Percentiles rank a stretch among this genome's conserved stretches.
phyloP scores from a whole-genome alignment of 805 yeast genomes.

The Candida andamanensis region DNA sequence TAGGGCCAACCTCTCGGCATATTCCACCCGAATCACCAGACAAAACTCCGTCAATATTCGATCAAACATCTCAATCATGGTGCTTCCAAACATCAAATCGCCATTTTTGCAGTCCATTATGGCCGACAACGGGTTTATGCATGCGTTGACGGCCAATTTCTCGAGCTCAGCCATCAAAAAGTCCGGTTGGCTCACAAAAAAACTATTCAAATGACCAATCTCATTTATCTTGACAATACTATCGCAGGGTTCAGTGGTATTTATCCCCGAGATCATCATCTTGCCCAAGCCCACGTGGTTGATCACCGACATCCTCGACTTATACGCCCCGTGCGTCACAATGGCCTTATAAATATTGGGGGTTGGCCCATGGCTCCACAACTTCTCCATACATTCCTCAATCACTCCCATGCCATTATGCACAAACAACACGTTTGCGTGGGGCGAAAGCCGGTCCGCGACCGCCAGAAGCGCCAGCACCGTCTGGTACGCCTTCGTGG shows the following conservation, averaged over 20 bases:
- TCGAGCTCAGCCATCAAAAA: conserved; percentile 31
- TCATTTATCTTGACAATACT: conserved; percentile 2
- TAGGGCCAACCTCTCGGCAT: conserved; percentile 14
- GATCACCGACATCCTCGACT: conserved; percentile 24
- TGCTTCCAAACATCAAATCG: conserved; percentile 46
- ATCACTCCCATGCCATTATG: conserved; percentile 84
- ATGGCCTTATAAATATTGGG: conserved; percentile 73
- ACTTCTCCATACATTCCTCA: conserved; percentile 42
- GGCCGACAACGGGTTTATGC: conserved; percentile 82
- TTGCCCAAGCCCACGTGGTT: conserved; percentile 72
- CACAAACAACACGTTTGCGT: conserved; percentile 59
- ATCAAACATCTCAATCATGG: conserved; percentile 28
- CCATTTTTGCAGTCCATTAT: conserved; percentile 75
- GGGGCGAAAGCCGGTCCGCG: conserved; percentile 40
- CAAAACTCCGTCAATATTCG: conserved; percentile 44
- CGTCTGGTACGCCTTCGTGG: conserved; percentile 81
- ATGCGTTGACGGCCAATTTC: conserved; percentile 74
- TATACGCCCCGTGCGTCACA: conserved; percentile 78
- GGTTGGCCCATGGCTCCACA: conserved; percentile 47
- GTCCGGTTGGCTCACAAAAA: not conserved
- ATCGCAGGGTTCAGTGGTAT: conserved; percentile 22
- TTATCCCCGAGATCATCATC: conserved; percentile 27
- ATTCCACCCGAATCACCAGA: conserved; percentile 34
- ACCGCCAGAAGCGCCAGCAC: conserved; percentile 55
- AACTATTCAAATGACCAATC: conserved; percentile 3